Conservation (phyloP, 2,329 filamentous ascomycete species). For the Ceratocystis albifundus region DNA sequence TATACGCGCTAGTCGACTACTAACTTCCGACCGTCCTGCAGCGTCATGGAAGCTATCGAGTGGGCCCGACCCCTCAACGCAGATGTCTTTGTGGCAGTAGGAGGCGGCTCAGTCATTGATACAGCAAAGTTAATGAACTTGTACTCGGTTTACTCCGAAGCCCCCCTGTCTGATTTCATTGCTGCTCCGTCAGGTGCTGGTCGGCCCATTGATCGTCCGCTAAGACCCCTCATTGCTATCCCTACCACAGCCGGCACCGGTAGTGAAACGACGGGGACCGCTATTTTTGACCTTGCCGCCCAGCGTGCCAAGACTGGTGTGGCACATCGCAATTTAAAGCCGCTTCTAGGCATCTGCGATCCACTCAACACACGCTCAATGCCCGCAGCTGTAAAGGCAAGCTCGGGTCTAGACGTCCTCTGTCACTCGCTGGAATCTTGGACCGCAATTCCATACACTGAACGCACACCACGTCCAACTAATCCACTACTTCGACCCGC, state of each 20-base stretch:
- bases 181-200: slow-evolving; percentile 88
- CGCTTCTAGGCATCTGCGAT: slow-evolving; percentile 76
- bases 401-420: slow-evolving; percentile 84
- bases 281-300: slow-evolving; percentile 89
- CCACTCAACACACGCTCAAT: slow-evolving; percentile 90
- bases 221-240: slow-evolving; percentile 61
- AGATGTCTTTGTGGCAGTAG: slow-evolving; percentile 88
- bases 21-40: slow-evolving; percentile 30
- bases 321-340: slow-evolving; percentile 89
- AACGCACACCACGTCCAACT: slow-evolving; percentile 68
- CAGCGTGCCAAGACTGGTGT: slow-evolving; percentile 92
- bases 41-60: slow-evolving; percentile 77
- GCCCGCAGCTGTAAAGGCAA: slow-evolving; percentile 85
- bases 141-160: slow-evolving; percentile 80
- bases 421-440: slow-evolving; percentile 94
- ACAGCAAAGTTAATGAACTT: slow-evolving; percentile 98
- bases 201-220: slow-evolving; percentile 51
- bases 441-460: slow-evolving; percentile 91
- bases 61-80: slow-evolving; percentile 70
- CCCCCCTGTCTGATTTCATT: slow-evolving; percentile 93
- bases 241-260: slow-evolving; percentile 76
- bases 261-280: slow-evolving; percentile 91
- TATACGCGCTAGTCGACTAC: neutral
- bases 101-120: slow-evolving; percentile 88
- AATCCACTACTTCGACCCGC: slow-evolving; percentile 88